These are phyloP conservation scores for Cardiospermum halicacabum DNA, from an alignment of 345 rosid species.

Conservation along the genomic window DNA sequence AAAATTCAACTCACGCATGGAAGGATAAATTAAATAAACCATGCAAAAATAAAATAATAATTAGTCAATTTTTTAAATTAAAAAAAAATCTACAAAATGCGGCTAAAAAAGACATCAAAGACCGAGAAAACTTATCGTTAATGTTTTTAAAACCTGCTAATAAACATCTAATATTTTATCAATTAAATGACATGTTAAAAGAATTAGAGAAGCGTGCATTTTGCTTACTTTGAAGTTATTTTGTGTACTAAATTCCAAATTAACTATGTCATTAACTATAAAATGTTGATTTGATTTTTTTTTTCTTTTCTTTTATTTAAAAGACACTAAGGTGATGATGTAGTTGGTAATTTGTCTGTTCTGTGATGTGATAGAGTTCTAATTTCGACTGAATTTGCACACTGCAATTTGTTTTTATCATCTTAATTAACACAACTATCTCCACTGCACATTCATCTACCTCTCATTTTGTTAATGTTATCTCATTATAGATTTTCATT, in stretches of 20 bases:
- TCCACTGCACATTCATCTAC: background rate
- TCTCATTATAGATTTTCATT: too few relatives aligned
- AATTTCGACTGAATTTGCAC: background rate
- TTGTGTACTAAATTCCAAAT: background rate
- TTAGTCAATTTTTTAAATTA: too few relatives aligned
- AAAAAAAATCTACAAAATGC: too few relatives aligned
- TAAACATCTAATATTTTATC: background rate
- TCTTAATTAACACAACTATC: background rate
- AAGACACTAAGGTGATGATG: background rate
- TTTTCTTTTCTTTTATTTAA: background rate
- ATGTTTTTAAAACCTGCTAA: background rate
- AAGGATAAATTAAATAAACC: too few relatives aligned
- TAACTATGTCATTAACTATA: background rate
- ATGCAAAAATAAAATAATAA: background rate
- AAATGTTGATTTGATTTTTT: background rate
- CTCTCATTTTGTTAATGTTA: background rate
- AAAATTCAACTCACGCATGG: too few relatives aligned
- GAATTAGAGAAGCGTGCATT: background rate
- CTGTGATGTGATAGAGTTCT: background rate
- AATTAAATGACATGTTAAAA: background rate
- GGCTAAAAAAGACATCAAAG: conserved; percentile 3
- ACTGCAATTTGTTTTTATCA: background rate
- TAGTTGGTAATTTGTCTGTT: background rate
- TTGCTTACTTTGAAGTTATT: background rate
- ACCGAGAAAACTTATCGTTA: background rate